Conservation (phyloP, 768 basidiomycete genomes). For the Lyophyllum semitale region DNA sequence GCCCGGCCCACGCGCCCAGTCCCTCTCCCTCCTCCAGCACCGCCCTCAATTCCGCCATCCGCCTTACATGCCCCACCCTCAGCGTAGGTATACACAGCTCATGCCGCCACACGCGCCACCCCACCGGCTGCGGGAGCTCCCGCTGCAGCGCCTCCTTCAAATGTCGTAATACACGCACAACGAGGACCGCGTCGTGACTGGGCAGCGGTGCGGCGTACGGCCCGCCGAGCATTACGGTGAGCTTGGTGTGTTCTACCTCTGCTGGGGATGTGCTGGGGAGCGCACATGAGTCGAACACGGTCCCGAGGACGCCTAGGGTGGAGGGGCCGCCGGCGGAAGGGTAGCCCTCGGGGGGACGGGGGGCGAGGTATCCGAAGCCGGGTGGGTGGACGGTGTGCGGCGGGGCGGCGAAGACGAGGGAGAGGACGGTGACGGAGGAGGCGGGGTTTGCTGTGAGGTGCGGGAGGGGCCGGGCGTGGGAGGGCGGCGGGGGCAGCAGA, state of each 20-base stretch:
- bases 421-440: slow-evolving; percentile 86
- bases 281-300: slow-evolving; percentile 87
- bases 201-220: slow-evolving; percentile 49
- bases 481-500: slow-evolving; percentile 36
- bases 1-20: slow-evolving; percentile 19
- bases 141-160: slow-evolving; percentile 48
- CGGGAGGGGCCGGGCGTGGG: slow-evolving; percentile 41
- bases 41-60: slow-evolving; percentile 61
- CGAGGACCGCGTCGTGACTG: slow-evolving; percentile 17
- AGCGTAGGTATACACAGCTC: slow-evolving; percentile 78
- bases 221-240: slow-evolving; percentile 91
- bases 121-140: slow-evolving; percentile 56
- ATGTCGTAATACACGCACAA: slow-evolving; percentile 29
- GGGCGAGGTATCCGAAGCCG: slow-evolving; percentile 95
- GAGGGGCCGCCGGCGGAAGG: slow-evolving; percentile 14
- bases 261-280: slow-evolving; percentile 29
- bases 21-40: slow-evolving; percentile 48
- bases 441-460: slow-evolving; percentile 69
- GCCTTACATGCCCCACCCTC: slow-evolving; percentile 66
- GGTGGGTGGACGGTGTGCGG: slow-evolving; percentile 64
- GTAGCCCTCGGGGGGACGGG: slow-evolving; percentile 68
- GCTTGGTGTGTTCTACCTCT: slow-evolving; percentile 56
- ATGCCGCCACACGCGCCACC: slow-evolving; percentile 55
- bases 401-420: slow-evolving; percentile 74
- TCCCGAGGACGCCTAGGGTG: slow-evolving; percentile 67